Conservation (phyloP, 176 grass and related monocot genomes). For the Phoenix roebelenii region DNA sequence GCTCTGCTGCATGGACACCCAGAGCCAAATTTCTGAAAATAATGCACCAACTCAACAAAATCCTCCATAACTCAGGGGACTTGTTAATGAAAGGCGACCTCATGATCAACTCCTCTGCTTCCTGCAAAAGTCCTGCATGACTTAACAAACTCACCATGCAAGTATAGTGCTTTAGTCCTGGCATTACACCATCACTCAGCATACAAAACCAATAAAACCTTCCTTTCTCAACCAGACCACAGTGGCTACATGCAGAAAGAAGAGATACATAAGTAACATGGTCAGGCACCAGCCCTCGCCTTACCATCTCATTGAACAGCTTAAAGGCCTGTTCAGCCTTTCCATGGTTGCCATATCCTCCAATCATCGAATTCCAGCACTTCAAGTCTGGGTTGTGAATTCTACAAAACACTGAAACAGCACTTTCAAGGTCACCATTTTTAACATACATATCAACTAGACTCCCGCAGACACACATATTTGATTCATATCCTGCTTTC, state of each 20-base stretch:
- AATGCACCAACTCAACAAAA: conserved; percentile 72
- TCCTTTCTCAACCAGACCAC: conserved; percentile 53
- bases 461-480: conserved; percentile 69
- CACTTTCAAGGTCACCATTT: conserved; percentile 49
- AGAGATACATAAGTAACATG: conserved; percentile 81
- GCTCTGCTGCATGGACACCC: conserved; percentile 43
- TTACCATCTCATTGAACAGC: conserved; percentile 66
- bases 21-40: conserved; percentile 44
- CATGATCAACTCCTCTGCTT: conserved; percentile 54
- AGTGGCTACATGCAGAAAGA: conserved; percentile 74
- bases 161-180: conserved; percentile 70
- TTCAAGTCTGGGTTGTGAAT: conserved; percentile 59
- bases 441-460: conserved; percentile 83
- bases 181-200: conserved; percentile 54
- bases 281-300: conserved; percentile 45
- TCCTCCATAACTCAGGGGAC: conserved; percentile 68
- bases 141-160: conserved; percentile 85
- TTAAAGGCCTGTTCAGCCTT: conserved; percentile 64
- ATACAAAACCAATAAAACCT: conserved; percentile 87
- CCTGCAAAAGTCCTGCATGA: conserved; percentile 51
- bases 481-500: conserved; percentile 55
- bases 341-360: conserved; percentile 60
- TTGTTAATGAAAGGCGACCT: conserved; percentile 50
- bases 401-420: conserved; percentile 38
- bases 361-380: conserved; percentile 92